Percentiles rank a stretch among this genome's conserved stretches.
Conservation (phyloP, 176 grass and related monocot genomes). For the Typha latifolia region DNA sequence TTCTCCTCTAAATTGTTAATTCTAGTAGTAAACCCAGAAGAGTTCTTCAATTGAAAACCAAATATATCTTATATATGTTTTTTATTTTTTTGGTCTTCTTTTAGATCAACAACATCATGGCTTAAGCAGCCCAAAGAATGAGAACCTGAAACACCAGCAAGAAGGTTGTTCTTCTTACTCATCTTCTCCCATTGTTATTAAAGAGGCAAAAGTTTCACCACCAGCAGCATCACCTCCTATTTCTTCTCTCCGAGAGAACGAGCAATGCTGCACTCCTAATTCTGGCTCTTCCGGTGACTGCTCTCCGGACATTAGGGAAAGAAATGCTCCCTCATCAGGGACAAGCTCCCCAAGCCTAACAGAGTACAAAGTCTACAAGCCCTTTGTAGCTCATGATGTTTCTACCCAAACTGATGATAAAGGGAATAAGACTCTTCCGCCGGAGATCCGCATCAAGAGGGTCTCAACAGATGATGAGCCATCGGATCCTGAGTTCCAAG, state of each 20-base stretch:
- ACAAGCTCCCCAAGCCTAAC: constrained; percentile 38
- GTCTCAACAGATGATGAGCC: constrained; percentile 32
- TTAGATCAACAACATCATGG: constrained; percentile 19
- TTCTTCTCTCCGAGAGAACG: constrained; percentile 4
- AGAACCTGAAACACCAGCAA: constrained; percentile 16
- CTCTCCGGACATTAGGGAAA: constrained; percentile 1
- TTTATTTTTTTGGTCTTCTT: constrained; percentile 15
- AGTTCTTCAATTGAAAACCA: not conserved
- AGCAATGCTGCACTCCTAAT: constrained; percentile 7
- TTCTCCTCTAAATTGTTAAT: not conserved
- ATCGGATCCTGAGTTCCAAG: constrained; percentile 28
- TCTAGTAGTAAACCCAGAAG: not conserved
- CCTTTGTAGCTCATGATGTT: constrained; percentile 52
- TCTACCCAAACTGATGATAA: constrained; percentile 77
- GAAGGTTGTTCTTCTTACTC: constrained; percentile 27
- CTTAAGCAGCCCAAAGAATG: constrained; percentile 14
- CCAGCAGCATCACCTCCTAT: not conserved
- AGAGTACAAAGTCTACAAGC: constrained; percentile 61
- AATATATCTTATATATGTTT: not conserved
- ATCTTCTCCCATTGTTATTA: constrained; percentile 9
- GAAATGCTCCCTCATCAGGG: constrained; percentile 35
- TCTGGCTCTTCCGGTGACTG: constrained; percentile 5
- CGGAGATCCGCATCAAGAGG: not conserved
- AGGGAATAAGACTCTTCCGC: constrained; percentile 19
- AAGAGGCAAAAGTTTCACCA: constrained; percentile 14